These are phyloP conservation scores for Wilcoxina mikolae DNA, from an alignment of 495 filamentous ascomycete species.

Conservation along the genomic window DNA sequence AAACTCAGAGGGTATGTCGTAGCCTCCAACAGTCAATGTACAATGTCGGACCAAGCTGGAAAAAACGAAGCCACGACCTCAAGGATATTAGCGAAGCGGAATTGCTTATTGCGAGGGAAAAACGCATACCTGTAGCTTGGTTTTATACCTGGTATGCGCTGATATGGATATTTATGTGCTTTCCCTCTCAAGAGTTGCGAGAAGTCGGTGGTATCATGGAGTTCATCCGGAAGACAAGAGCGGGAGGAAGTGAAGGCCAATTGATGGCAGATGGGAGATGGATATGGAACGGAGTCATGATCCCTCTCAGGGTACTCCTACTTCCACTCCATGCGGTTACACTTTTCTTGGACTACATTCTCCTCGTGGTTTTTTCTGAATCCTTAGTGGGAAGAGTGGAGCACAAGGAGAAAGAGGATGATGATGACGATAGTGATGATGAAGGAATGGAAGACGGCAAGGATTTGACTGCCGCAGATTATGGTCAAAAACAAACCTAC, in stretches of 20 bases:
- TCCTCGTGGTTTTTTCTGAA: conserved; percentile 4
- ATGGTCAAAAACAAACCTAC: not conserved
- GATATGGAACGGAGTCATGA: conserved; percentile 4
- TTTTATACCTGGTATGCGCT: conserved; percentile 13
- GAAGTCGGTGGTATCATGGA: conserved; percentile 6
- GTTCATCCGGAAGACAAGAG: no score
- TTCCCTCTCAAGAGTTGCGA: conserved; percentile 6
- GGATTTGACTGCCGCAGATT: not conserved
- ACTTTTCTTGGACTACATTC: conserved; percentile 5
- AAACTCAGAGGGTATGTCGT: not conserved
- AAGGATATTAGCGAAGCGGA: conserved; percentile 9
- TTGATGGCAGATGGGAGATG: not conserved
- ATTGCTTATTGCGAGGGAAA: conserved; percentile 4
- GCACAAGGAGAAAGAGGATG: not conserved
- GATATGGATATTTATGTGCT: conserved; percentile 8
- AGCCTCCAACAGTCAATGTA: conserved; percentile 9
- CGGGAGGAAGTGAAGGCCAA: not conserved
- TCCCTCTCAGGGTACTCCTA: conserved; percentile 8
- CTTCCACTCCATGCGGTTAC: conserved; percentile 6
- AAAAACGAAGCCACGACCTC: conserved; percentile 2
- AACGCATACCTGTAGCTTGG: conserved; percentile 3
- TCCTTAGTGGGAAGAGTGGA: conserved; percentile 4
- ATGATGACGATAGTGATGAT: no score
- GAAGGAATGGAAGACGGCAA: not conserved
- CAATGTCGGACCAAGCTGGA: conserved; percentile 3